Conservation (phyloP, 2,329 filamentous ascomycete genomes). For the Beauveria brongniartii region DNA sequence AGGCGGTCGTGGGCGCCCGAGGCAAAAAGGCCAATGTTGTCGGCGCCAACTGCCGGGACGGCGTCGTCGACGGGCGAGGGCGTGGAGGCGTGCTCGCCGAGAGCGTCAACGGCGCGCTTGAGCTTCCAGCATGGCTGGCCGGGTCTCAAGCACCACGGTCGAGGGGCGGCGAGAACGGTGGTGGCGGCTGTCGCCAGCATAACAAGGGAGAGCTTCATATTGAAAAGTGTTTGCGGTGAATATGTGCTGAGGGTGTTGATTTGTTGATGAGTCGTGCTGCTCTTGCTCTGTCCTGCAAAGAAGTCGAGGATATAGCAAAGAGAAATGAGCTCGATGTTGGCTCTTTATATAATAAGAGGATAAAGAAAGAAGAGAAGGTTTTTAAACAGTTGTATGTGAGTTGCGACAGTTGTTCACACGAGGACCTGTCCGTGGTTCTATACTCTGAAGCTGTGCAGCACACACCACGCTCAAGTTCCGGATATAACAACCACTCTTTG, state of each 20-base stretch:
- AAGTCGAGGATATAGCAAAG: not conserved
- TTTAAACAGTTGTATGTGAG: not conserved
- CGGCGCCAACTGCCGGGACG: constrained; percentile 24
- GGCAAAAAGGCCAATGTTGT: constrained; percentile 29
- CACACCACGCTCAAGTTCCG: not conserved
- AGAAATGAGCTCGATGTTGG: too few relatives aligned
- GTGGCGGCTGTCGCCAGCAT: not conserved
- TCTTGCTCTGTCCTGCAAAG: not conserved
- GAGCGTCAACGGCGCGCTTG: constrained; percentile 31
- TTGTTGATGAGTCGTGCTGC: not conserved
- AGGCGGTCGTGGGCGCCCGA: constrained; percentile 31
- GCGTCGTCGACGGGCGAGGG: constrained; percentile 12
- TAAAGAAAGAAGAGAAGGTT: not conserved
- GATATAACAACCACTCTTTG: not conserved
- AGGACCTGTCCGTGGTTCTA: not conserved
- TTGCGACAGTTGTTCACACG: not conserved
- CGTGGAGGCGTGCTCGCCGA: constrained; percentile 17
- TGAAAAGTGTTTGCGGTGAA: not conserved
- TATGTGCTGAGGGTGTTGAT: not conserved
- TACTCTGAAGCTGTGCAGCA: not conserved
- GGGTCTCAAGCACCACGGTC: not conserved
- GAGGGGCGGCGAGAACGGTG: not conserved
- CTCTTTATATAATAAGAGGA: not conserved
- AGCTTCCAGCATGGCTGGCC: constrained; percentile 13
- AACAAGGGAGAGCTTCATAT: not conserved